These are phyloP conservation scores for Diacronema lutheri DNA, from an alignment of 78 protist genomes.

Conservation along the genomic window DNA sequence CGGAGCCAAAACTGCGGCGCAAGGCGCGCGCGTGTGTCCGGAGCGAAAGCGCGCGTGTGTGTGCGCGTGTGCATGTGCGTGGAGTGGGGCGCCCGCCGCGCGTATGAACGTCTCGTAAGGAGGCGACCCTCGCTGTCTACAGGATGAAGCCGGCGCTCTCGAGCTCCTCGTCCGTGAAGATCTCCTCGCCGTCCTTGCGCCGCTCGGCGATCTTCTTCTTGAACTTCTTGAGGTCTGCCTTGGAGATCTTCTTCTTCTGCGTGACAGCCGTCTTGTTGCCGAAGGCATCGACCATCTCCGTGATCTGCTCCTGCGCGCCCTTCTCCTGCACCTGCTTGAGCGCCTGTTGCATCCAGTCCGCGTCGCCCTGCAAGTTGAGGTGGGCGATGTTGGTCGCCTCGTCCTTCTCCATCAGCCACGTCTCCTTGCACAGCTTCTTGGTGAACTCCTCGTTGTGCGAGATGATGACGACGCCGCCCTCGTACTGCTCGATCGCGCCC, in stretches of 20 bases:
- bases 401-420: conserved; percentile 48
- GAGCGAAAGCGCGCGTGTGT: too few relatives aligned
- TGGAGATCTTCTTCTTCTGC: conserved; percentile 24
- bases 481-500: conserved; percentile 18
- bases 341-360: conserved; percentile 36
- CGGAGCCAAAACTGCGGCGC: too few relatives aligned
- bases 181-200: conserved; percentile 26
- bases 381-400: too few relatives aligned
- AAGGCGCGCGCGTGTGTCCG: too few relatives aligned
- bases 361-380: conserved; percentile 14
- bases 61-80: too few relatives aligned
- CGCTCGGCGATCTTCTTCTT: conserved; percentile 24
- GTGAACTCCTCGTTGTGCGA: conserved; percentile 51
- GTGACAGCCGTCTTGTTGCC: conserved; percentile 42
- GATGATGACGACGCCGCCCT: conserved; percentile 47
- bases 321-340: conserved; percentile 24
- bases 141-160: background rate
- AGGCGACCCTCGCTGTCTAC: too few relatives aligned
- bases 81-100: too few relatives aligned
- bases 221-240: conserved; percentile 31
- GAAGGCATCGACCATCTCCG: conserved; percentile 39
- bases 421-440: conserved; percentile 37
- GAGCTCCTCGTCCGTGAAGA: conserved; percentile 43
- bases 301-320: conserved; percentile 11
- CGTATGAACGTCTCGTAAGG: too few relatives aligned